phyloP scores from a whole-genome alignment of 148 eudicot species.

The Spergularia bocconei region DNA sequence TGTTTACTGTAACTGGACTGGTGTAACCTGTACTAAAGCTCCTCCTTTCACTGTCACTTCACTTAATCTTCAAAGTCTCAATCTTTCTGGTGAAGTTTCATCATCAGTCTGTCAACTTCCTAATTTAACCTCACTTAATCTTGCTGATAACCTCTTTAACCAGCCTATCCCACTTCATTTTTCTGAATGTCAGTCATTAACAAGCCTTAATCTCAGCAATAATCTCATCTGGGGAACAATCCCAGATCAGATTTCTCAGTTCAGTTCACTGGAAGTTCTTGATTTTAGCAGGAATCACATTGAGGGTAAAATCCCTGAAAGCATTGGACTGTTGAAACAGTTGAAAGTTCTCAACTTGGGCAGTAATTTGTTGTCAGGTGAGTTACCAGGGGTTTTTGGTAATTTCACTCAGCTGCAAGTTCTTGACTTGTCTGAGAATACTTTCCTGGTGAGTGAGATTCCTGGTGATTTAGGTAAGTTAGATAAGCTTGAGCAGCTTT shows the following conservation, averaged over 20 bases:
- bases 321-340: constrained; percentile 50
- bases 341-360: constrained; percentile 66
- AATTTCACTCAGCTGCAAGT: constrained; percentile 57
- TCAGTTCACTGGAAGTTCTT: constrained; percentile 50
- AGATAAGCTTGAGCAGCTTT: constrained; percentile 58
- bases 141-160: constrained; percentile 69
- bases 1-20: constrained; percentile 75
- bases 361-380: constrained; percentile 69
- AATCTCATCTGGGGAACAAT: constrained; percentile 86
- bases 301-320: constrained; percentile 70
- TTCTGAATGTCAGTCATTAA: constrained; percentile 54
- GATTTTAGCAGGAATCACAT: constrained; percentile 74
- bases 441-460: constrained; percentile 60
- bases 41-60: constrained; percentile 41
- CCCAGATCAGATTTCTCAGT: constrained; percentile 77
- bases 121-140: constrained; percentile 50
- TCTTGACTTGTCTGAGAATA: constrained; percentile 79
- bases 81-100: constrained; percentile 86
- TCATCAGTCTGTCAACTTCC: constrained; percentile 53
- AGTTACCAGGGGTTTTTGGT: constrained; percentile 56
- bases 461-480: constrained; percentile 61
- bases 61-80: constrained; percentile 54
- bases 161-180: constrained; percentile 83
- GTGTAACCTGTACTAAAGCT: constrained; percentile 50
- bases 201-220: constrained; percentile 56